These are phyloP conservation scores for Metschnikowia picachoensis DNA, from an alignment of 805 yeast species.

Conservation along the genomic window DNA sequence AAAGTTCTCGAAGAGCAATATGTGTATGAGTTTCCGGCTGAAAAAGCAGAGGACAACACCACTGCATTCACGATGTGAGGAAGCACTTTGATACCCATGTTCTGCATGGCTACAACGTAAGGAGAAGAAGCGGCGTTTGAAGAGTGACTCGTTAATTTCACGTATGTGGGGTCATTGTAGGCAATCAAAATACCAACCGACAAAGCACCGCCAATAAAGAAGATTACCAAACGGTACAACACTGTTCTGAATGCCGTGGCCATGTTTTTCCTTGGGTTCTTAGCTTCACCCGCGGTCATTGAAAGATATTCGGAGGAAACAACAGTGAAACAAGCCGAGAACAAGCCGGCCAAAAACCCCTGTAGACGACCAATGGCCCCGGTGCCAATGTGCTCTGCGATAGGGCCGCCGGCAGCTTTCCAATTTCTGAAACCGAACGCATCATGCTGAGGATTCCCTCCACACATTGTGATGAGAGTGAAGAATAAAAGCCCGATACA, in stretches of 20 bases:
- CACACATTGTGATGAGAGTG: constrained; percentile 79
- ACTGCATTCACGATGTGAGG: constrained; percentile 19
- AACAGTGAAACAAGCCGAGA: constrained; percentile 36
- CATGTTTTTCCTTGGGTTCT: constrained; percentile 39
- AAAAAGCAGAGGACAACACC: constrained; percentile 18
- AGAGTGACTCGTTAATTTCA: constrained; percentile 10
- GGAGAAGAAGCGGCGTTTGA: constrained; percentile 22
- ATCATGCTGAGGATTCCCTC: constrained; percentile 73
- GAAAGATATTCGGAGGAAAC: constrained; percentile 45
- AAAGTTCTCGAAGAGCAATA: constrained; percentile 21
- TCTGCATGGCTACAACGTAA: constrained; percentile 22
- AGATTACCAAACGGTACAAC: constrained; percentile 41
- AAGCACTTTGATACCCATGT: constrained; percentile 17
- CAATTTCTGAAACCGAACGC: constrained; percentile 49
- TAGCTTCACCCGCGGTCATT: constrained; percentile 43
- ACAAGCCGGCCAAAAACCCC: constrained; percentile 39
- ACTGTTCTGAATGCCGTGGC: constrained; percentile 41
- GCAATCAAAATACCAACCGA: constrained; percentile 36
- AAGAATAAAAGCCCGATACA: constrained; percentile 74
- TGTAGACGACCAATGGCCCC: constrained; percentile 39
- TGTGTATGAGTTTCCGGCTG: constrained; percentile 21
- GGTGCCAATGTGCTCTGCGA: constrained; percentile 35
- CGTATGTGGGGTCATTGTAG: constrained; percentile 19
- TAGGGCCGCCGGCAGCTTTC: constrained; percentile 35
- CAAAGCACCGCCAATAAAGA: constrained; percentile 43